Percentiles rank a stretch among this genome's conserved stretches.
phyloP scores from a whole-genome alignment of 768 basidiomycete genomes.

The Leccinum olivaceopallidum region DNA sequence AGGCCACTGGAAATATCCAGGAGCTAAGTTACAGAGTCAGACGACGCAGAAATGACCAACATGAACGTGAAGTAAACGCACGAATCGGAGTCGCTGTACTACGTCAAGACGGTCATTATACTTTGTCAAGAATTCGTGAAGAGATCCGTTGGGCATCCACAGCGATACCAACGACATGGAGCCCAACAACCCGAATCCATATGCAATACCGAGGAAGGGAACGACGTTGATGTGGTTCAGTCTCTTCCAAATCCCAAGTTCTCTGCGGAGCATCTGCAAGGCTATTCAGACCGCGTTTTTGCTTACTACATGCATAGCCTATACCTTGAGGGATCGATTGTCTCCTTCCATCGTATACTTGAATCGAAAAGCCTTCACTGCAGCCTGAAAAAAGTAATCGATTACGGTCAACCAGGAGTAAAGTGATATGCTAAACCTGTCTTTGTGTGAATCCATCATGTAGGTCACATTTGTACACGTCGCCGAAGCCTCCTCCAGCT shows the following conservation, averaged over 20 bases:
- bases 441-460: too few species aligned
- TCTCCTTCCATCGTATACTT: not conserved
- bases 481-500: too few species aligned
- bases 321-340: not conserved
- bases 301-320: not conserved
- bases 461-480: too few species aligned
- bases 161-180: not conserved
- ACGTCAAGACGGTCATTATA: not conserved
- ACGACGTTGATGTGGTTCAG: not conserved
- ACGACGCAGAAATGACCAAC: not conserved
- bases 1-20: not conserved
- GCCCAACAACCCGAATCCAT: not conserved
- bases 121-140: not conserved
- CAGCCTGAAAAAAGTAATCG: not conserved
- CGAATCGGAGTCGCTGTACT: not conserved
- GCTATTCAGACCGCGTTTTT: not conserved
- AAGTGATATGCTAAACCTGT: not conserved
- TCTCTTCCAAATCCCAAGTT: not conserved
- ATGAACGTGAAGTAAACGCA: not conserved
- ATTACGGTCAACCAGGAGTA: not conserved
- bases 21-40: not conserved
- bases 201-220: not conserved
- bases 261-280: not conserved
- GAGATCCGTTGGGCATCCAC: conserved; percentile 1
- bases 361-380: conserved; percentile 3